Base-by-base conservation (phyloP, 2,329 filamentous ascomycete species). In the Paramyrothecium roridum region DNA sequence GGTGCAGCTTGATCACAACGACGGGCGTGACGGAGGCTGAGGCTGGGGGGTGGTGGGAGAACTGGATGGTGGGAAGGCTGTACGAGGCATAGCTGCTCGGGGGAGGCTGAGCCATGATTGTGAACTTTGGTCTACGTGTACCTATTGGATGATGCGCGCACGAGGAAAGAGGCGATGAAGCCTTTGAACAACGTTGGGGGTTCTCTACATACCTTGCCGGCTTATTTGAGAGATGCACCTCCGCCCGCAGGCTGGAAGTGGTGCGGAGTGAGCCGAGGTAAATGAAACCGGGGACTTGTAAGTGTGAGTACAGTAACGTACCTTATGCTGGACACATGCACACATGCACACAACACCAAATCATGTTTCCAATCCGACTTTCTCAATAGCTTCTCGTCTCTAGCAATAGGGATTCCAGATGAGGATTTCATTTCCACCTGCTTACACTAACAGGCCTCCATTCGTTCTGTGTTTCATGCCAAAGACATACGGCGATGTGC, bases 1-100 rank as follows among this genome's bases (percentile, higher is more conserved):
- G 83, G 72, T 88, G 78, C 45, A 90, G 79, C 2, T 82, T 82
- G 34, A 90, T 69, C 58, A 89, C 68, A 51, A 90, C 78, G 52
- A 89, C 78, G 17, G 80, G 80, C 1, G 86, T 89, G 16, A 82
- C 79, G 3, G 78, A 73, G 12, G 79, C 68, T 0, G 86, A 83
- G 10, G 72, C 70, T 2, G 68, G 56, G 1, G 80, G 80, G 59
- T 81, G 72, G 63, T 84, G 80, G 48, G 74, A 75, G 63, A 83
- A 66, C 49, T 67, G 71, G 62, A 84, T 71, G 43, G 77, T 67
- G 2, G 74, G 73, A 56, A 80, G 70, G 46, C 65, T 56, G 53
- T 79, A 68, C 48, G 67, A 61, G 58, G 67, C 69, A 67, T 83
- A 83, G 55, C 61, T 70, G 22, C 65, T 55, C 11, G 72, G 71